Percentiles rank a stretch among this genome's conserved stretches.
Evolutionary conservation across 2,329 filamentous ascomycete genomes (phyloP).

Genomic region (Podosphaera aphanis): DNA sequence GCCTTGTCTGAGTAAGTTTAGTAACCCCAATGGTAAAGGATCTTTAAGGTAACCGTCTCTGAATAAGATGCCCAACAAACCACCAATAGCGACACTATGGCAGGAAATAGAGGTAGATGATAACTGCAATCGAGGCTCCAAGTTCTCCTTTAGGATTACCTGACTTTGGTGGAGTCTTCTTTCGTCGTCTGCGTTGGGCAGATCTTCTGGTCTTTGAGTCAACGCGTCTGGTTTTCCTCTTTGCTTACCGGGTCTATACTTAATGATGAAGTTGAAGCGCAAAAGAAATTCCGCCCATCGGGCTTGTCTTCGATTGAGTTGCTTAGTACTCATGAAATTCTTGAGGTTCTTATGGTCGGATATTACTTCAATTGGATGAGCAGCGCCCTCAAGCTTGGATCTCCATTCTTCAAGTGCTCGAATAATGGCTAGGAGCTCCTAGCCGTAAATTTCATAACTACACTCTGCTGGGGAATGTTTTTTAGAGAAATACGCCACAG

Average conservation of each 20-base stretch:
- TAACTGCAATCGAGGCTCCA: no score
- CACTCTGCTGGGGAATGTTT: background rate
- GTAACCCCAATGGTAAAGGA: no score
- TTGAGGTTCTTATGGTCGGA: background rate
- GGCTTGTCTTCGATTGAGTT: background rate
- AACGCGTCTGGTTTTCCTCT: background rate
- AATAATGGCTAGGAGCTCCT: background rate
- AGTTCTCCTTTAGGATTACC: background rate
- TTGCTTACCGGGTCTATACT: background rate
- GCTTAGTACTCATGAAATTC: background rate
- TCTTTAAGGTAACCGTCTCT: no score
- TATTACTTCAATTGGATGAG: background rate
- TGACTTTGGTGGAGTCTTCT: no score
- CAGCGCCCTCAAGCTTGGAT: background rate
- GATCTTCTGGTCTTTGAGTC: background rate
- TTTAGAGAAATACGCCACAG: no score
- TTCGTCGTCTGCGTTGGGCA: no score
- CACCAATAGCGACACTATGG: no score
- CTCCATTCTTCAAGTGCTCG: background rate
- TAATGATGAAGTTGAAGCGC: background rate
- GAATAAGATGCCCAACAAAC: no score
- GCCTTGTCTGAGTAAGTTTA: no score
- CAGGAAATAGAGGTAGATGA: no score
- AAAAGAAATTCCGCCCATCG: background rate
- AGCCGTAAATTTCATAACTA: background rate